These are phyloP conservation scores for Lachnellula cervina DNA, from an alignment of 2,329 filamentous ascomycete species.

Conservation along the genomic window DNA sequence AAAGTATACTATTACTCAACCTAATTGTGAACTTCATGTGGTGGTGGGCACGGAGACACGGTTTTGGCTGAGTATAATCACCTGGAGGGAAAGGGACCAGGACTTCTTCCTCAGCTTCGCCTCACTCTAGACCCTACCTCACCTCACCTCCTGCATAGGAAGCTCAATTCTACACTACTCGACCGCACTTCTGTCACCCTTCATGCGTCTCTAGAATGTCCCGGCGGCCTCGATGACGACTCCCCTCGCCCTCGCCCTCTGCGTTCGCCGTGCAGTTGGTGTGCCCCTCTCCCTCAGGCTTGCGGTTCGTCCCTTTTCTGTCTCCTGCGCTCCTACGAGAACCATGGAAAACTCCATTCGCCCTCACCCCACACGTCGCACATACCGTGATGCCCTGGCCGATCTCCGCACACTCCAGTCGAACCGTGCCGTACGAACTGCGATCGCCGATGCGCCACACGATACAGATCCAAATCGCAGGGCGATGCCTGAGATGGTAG, in stretches of 20 bases:
- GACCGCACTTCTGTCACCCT: no score
- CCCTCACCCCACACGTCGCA: not conserved
- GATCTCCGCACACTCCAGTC: conserved; percentile 26
- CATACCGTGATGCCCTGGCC: conserved; percentile 19
- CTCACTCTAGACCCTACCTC: no score
- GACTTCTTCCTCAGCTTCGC: no score
- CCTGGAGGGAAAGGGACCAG: no score
- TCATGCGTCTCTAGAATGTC: not conserved
- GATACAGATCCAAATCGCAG: conserved; percentile 18
- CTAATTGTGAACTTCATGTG: no score
- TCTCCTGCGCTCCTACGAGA: not conserved
- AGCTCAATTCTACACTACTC: no score
- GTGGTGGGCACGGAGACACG: no score
- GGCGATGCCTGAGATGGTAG: conserved; percentile 32
- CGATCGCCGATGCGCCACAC: conserved; percentile 12
- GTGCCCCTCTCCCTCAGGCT: not conserved
- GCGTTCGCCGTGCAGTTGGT: conserved; percentile 4
- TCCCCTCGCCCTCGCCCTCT: conserved; percentile 1
- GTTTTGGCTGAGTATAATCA: no score
- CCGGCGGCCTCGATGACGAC: conserved; percentile 2
- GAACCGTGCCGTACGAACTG: conserved; percentile 21
- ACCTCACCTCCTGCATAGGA: no score
- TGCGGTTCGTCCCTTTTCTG: not conserved
- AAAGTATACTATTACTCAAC: no score
- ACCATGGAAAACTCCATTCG: not conserved